Base-by-base conservation (phyloP, 768 basidiomycete genomes). In the Russula griseocarnosa region DNA sequence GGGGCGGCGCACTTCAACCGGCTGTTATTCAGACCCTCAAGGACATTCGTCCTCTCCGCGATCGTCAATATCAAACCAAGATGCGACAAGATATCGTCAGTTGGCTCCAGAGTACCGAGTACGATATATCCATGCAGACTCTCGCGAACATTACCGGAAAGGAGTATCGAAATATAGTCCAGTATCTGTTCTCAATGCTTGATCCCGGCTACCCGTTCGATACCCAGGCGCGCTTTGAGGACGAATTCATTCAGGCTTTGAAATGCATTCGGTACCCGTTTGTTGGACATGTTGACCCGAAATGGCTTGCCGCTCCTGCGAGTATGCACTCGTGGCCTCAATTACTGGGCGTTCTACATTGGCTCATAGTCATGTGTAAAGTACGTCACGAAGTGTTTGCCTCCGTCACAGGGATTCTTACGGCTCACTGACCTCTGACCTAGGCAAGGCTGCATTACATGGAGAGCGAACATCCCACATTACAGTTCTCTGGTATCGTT, bases 301-400 rank as follows among this genome's bases (percentile, higher is more conserved):
- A 91, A 67, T 92, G 91, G 82, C 75, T 98, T 5, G 87, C 87
- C 9, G 88, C 94, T 2, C 90, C 94, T 0, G 95, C 92, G 0
- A 88, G 87, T 59, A 88, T 90, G 79, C 90, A 92, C 75, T 86
- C 88, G n/a, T 98, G 96, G 97, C 92, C 93, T 0, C 79, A 84
- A 24, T 75, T 97, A 28, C 79, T 98, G 18, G 96, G 90, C 24
- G 89, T 91, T 70, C 73, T 98, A 38, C 90, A 95, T 74, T 99
- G 97, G 97, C 76, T 99, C 16, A 91, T 90, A 9, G 87, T 92
- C 69, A 74, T 92, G 67, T 87, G 89, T 70, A 88, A 87, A 77
- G 96, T 95, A 69, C 30, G 79, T 72, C n/a, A 6, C 24, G 26
- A 57, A 61, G 34, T 13, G 57, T 62, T n/a, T 24, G 26, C 42